Percentiles rank a stretch among this genome's conserved stretches.
These are phyloP conservation scores for Sophora flavescens DNA, from an alignment of 306 rosid species.

Conservation along the genomic window DNA sequence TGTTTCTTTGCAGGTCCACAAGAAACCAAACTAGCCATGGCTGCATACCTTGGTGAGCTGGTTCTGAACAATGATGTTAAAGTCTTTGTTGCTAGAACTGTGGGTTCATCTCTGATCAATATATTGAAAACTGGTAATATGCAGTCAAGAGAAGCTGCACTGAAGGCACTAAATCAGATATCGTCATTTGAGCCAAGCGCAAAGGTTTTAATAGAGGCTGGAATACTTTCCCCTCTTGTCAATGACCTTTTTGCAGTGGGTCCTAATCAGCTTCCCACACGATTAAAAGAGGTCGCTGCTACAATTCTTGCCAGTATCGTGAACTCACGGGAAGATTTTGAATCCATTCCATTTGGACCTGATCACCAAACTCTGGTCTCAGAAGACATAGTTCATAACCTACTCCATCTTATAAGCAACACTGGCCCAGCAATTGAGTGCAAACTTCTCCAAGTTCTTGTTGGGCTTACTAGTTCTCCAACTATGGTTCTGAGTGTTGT, in stretches of 20 bases:
- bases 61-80: conserved; percentile 85
- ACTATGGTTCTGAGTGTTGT: conserved; percentile 76
- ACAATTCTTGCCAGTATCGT: conserved; percentile 95
- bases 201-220: conserved; percentile 85
- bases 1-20: conserved; percentile 77
- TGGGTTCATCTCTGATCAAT: conserved; percentile 84
- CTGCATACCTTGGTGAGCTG: conserved; percentile 88
- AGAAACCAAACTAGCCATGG: conserved; percentile 90
- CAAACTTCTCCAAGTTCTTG: conserved; percentile 98
- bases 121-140: conserved; percentile 80
- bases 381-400: conserved; percentile 88
- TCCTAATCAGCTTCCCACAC: conserved; percentile 79
- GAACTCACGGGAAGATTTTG: conserved; percentile 80
- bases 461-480: conserved; percentile 83
- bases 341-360: conserved; percentile 81
- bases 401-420: conserved; percentile 95
- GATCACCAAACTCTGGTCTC: conserved; percentile 90
- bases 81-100: conserved; percentile 82
- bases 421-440: conserved; percentile 97
- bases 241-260: conserved; percentile 93
- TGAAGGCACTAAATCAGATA: conserved; percentile 94
- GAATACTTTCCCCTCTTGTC: conserved; percentile 95
- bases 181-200: conserved; percentile 92
- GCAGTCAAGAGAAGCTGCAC: conserved; percentile 91
- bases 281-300: conserved; percentile 91